phyloP scores from a whole-genome alignment of 495 filamentous ascomycete species.

The Podospora bellae-mahoneyi region DNA sequence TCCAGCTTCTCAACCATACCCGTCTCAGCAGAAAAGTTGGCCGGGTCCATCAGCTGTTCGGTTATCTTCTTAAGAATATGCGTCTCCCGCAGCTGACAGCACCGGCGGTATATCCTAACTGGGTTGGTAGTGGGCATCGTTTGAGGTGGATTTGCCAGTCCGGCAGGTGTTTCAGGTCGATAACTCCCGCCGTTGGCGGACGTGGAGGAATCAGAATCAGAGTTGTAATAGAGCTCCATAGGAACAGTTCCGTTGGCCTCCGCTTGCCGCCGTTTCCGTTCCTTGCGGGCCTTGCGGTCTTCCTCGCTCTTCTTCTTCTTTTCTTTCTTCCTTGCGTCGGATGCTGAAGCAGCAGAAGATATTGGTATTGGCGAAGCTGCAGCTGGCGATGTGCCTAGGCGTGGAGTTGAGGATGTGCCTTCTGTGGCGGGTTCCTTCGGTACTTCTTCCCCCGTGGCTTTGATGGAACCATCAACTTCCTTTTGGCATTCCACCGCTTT shows the following conservation, averaged over 20 bases:
- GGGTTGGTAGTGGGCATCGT: slow-evolving; percentile 81
- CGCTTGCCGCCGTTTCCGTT: slow-evolving; percentile 72
- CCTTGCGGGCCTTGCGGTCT: slow-evolving; percentile 80
- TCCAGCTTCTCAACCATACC: slow-evolving; percentile 79
- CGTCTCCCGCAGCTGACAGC: slow-evolving; percentile 89
- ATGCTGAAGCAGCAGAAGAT: slow-evolving; percentile 20
- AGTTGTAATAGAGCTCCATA: slow-evolving; percentile 67
- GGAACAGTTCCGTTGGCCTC: slow-evolving; percentile 80
- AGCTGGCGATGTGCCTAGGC: background rate
- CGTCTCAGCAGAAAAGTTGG: slow-evolving; percentile 54
- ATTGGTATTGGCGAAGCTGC: slow-evolving; percentile 8
- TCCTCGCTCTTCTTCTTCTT: slow-evolving; percentile 90
- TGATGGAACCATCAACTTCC: slow-evolving; percentile 17
- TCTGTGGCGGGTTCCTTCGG: slow-evolving; percentile 35
- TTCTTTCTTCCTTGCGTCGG: slow-evolving; percentile 63
- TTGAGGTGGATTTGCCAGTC: slow-evolving; percentile 49
- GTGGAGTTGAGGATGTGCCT: background rate
- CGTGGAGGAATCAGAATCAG: slow-evolving; percentile 40
- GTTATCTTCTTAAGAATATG: slow-evolving; percentile 83
- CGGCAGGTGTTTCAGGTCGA: slow-evolving; percentile 17
- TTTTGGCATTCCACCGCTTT: slow-evolving; percentile 33
- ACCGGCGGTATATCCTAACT: slow-evolving; percentile 86
- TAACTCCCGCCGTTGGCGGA: slow-evolving; percentile 17
- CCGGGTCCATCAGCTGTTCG: slow-evolving; percentile 73
- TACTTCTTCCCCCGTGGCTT: slow-evolving; percentile 42